Evolutionary conservation across 345 rosid species (phyloP).

Genomic region (Eucalyptus regnans): DNA sequence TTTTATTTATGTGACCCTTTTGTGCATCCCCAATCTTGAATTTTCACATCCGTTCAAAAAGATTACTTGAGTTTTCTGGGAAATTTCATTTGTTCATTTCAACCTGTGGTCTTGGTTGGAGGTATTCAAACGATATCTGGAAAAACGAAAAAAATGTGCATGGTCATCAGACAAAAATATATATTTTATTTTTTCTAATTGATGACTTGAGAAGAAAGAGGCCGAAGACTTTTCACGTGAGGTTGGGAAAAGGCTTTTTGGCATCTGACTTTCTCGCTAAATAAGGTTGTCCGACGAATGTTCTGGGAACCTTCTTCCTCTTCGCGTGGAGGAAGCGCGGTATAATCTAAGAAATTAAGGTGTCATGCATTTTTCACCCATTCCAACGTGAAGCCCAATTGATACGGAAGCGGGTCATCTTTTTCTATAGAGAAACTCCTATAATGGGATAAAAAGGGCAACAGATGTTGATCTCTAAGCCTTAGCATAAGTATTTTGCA

Average conservation of each 20-base stretch:
- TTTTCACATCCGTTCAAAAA: background rate
- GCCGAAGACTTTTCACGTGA: rapidly evolving
- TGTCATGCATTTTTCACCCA: background rate
- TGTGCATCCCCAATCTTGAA: background rate
- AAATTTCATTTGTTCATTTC: background rate
- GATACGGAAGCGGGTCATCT: background rate
- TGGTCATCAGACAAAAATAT: background rate
- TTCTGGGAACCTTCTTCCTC: background rate
- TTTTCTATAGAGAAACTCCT: background rate
- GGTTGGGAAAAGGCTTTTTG: background rate
- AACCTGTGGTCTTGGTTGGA: background rate
- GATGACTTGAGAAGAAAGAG: background rate
- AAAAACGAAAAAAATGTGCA: rapidly evolving
- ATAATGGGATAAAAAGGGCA: rapidly evolving
- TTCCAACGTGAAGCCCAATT: background rate
- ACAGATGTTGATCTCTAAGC: background rate
- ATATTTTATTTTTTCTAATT: rapidly evolving
- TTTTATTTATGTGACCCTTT: background rate
- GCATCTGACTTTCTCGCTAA: background rate
- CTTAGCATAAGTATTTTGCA: background rate
- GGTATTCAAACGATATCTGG: background rate
- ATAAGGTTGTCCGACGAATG: background rate
- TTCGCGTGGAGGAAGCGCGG: background rate
- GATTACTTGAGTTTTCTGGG: background rate
- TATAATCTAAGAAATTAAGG: background rate